phyloP scores from a whole-genome alignment of 2,329 filamentous ascomycete species.

The Reticulascus tulasneorum region DNA sequence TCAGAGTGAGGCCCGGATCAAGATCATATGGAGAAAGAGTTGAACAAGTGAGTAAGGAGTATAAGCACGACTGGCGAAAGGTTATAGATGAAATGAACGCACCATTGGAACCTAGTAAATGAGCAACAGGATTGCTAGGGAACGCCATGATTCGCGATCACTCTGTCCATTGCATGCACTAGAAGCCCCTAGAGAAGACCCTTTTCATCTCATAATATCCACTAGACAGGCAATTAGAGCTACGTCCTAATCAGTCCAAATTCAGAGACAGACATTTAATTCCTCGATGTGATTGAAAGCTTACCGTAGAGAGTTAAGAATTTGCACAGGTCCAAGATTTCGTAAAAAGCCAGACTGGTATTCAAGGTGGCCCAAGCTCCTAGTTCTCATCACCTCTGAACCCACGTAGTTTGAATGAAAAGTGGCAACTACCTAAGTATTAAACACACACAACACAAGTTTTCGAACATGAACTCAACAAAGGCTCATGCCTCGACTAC shows the following conservation, averaged over 20 bases:
- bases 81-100: constrained; percentile 17
- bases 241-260: no score
- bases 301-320: background rate
- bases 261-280: no score
- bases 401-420: no score
- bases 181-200: no score
- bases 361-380: constrained; percentile 11
- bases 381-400: background rate
- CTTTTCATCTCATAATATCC: no score
- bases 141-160: constrained; percentile 35
- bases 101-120: constrained; percentile 58
- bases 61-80: background rate
- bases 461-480: background rate
- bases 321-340: background rate
- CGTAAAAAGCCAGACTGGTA: no score
- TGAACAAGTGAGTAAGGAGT: background rate
- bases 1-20: background rate
- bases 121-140: constrained; percentile 46
- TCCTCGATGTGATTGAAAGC: no score
- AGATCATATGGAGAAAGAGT: background rate
- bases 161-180: no score
- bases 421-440: constrained; percentile 1
- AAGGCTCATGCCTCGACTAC: constrained; percentile 57
- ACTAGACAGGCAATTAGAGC: no score
- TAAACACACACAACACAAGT: background rate